A percentile compares a stretch with the other conserved stretches of the same genome.
Conservation (phyloP, 108 stramenopile species). For the Nitzschia putrida region DNA sequence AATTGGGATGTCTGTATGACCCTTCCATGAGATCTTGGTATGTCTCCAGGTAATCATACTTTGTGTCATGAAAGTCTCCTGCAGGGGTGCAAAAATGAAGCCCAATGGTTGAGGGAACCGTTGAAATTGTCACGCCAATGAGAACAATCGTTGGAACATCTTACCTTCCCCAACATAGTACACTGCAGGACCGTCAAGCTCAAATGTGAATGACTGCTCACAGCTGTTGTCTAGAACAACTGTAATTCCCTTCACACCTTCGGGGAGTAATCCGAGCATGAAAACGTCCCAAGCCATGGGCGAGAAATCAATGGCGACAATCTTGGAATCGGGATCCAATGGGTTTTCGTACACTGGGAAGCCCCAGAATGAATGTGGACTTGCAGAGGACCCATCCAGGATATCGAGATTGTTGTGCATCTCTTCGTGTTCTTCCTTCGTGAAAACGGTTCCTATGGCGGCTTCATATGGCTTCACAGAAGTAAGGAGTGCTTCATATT, state of each 20-base stretch:
- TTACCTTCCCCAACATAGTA: not conserved
- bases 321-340: not conserved
- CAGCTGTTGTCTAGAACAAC: slow-evolving; percentile 13
- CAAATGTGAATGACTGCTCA: slow-evolving; percentile 6
- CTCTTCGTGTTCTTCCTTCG: slow-evolving; percentile 8
- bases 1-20: not conserved
- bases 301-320: not conserved
- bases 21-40: slow-evolving; percentile 3
- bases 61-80: slow-evolving; percentile 9
- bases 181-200: not conserved
- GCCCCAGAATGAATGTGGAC: slow-evolving; percentile 1
- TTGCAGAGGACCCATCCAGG: not conserved
- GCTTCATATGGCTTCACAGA: not conserved
- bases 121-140: no score
- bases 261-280: not conserved
- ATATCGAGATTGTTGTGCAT: slow-evolving; percentile 11
- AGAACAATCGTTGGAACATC: not conserved
- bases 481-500: not conserved
- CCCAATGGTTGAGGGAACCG: no score
- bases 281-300: slow-evolving; percentile 10
- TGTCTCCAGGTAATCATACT: not conserved
- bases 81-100: no score
- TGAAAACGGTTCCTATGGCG: not conserved
- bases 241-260: not conserved
- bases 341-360: slow-evolving; percentile 1